Evolutionary conservation across 140 eudicot genomes (phyloP), one percentile per base, ranked within the genome.

Genomic region (Bidens hawaiensis): DNA sequence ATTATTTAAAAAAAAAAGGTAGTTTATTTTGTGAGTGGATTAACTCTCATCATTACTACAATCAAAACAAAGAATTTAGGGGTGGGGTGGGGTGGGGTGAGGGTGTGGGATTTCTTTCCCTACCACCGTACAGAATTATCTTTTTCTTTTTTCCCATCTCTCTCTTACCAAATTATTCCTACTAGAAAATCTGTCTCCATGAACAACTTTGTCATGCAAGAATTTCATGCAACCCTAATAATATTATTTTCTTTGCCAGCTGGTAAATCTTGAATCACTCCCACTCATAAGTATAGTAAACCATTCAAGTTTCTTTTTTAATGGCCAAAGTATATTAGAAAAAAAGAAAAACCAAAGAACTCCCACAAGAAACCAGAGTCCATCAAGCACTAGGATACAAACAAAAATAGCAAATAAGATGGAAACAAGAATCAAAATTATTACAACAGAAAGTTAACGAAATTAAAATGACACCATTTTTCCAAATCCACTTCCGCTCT

Each of bases 111-210:
- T 49, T 42, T 50, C 34, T 34, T 68, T 34, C 71, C 76, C 71
- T 50, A 71, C 56, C 74, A 61, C 49, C 48, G 68, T 66, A 65
- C 73, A 65, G 30, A 47, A 30, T 53, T 74, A 21, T 43, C 70
- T 67, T 68, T 61, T 60, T 74, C 65, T 61, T 59, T 67, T 52
- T 43, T 51, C 68, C 67, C 49, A 30, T 51, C 52, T 12, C 31
- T 36, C 34, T 42, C 72, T 25, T 60, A 73, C 69, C 53, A 64
- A 74, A 79, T 79, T 68, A 69, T 79, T 74, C 68, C 77, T 65
- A 23, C 61, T 30, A 45, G 80, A 79, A 79, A 74, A 79, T 79
- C 74, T 74, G 83, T 78, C 83, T 70, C 83, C 80, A 63, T 63
- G 52, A 64, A 36, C 59, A 62, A 54, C 68, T 72, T 66, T 73